These are phyloP conservation scores for Amylocarpus encephaloides DNA, from an alignment of 2,329 filamentous ascomycete species.

Conservation along the genomic window DNA sequence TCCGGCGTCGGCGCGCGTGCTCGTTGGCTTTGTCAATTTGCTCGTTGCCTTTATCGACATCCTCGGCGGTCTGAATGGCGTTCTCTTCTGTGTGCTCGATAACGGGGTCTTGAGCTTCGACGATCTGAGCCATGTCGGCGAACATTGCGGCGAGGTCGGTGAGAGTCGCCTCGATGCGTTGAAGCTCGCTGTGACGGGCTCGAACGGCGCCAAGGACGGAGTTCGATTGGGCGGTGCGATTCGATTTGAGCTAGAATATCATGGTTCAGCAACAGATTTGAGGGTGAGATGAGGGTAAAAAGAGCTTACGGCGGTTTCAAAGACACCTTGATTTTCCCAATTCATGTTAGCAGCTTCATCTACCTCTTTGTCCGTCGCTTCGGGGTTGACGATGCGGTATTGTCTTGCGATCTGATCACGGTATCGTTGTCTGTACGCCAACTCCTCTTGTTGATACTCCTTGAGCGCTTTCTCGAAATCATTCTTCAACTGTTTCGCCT, in stretches of 20 bases:
- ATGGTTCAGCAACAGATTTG: constrained; percentile 9
- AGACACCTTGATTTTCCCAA: constrained; percentile 74
- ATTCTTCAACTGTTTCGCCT: constrained; percentile 66
- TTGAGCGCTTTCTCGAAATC: constrained; percentile 67
- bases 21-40: constrained; percentile 64
- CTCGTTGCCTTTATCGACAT: constrained; percentile 63
- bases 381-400: constrained; percentile 75
- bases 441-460: constrained; percentile 66
- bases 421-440: constrained; percentile 63
- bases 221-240: constrained; percentile 66
- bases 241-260: constrained; percentile 57
- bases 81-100: constrained; percentile 58
- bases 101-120: constrained; percentile 64
- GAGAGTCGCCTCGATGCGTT: constrained; percentile 72
- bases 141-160: constrained; percentile 64
- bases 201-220: constrained; percentile 72
- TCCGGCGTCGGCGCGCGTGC: constrained; percentile 59
- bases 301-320: constrained; percentile 68
- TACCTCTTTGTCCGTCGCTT: constrained; percentile 69
- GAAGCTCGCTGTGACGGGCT: constrained; percentile 76
- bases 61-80: constrained; percentile 57
- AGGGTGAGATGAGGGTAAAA: constrained; percentile 1
- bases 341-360: constrained; percentile 61
- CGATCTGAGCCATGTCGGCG: constrained; percentile 66
- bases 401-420: constrained; percentile 74